Evolutionary conservation across 2,329 filamentous ascomycete species (phyloP).

Genomic region (Xylariaceae sp.): DNA sequence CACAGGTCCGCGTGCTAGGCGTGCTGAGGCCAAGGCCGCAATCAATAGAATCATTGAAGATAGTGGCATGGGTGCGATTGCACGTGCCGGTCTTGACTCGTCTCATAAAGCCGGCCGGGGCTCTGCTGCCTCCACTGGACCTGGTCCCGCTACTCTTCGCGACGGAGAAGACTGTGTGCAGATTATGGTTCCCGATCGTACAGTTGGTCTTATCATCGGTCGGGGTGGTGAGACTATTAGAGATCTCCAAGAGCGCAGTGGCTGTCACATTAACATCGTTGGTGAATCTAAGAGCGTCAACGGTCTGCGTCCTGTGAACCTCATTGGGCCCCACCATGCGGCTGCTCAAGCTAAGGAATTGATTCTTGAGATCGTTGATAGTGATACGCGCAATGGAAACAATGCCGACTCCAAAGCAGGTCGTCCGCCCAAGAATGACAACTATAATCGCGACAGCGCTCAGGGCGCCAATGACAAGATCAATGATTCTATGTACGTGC

Average conservation of each 20-base stretch:
- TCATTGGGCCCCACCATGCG: conserved; percentile 74
- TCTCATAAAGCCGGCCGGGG: conserved; percentile 35
- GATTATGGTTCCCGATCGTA: conserved; percentile 92
- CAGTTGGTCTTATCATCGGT: conserved; percentile 90
- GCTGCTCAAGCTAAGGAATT: conserved; percentile 76
- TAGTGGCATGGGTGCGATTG: conserved; percentile 58
- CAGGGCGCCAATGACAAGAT: conserved; percentile 58
- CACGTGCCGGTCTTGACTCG: conserved; percentile 45
- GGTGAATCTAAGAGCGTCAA: conserved; percentile 91
- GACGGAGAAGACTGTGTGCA: conserved; percentile 83
- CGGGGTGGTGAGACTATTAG: conserved; percentile 89
- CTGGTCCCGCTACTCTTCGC: conserved; percentile 49
- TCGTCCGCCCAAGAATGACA: conserved; percentile 36
- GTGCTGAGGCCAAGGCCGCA: conserved; percentile 73
- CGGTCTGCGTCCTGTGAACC: conserved; percentile 81
- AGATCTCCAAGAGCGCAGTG: conserved; percentile 83
- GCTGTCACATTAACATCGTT: conserved; percentile 95
- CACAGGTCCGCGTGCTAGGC: conserved; percentile 65
- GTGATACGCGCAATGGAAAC: conserved; percentile 62
- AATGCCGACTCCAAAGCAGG: conserved; percentile 34
- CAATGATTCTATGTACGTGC: conserved; percentile 78
- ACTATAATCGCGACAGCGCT: conserved; percentile 39
- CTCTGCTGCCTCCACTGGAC: conserved; percentile 27
- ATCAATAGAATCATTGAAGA: conserved; percentile 88
- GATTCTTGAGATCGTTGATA: conserved; percentile 92